A percentile compares a stretch with the other conserved stretches of the same genome.
phyloP scores from a whole-genome alignment of 176 grass and related monocot species.

The Avena atlantica region DNA sequence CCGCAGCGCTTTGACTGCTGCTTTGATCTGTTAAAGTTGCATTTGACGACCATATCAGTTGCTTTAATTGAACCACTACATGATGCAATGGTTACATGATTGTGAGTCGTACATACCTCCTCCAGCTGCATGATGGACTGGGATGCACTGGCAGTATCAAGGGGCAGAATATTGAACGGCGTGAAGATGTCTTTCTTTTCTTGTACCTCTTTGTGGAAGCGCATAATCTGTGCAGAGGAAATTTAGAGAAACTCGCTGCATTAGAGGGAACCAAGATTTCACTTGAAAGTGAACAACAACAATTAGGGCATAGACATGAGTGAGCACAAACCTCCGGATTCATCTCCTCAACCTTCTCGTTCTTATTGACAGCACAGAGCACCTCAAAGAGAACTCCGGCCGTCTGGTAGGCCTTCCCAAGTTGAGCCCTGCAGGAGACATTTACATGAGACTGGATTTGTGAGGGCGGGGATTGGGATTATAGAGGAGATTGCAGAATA shows the following conservation, averaged over 20 bases:
- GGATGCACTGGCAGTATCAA: slow-evolving; percentile 87
- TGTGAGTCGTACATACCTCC: slow-evolving; percentile 60
- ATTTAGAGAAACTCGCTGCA: slow-evolving; percentile 38
- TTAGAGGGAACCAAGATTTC: slow-evolving; percentile 39
- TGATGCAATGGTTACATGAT: not conserved
- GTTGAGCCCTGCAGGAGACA: slow-evolving; percentile 61
- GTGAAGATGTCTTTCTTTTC: slow-evolving; percentile 90
- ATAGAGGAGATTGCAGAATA: slow-evolving; percentile 2
- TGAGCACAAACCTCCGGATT: slow-evolving; percentile 72
- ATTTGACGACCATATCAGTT: not conserved
- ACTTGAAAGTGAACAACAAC: slow-evolving; percentile 17
- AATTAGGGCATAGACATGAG: not conserved
- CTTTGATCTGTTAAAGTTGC: slow-evolving; percentile 56
- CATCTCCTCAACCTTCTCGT: slow-evolving; percentile 94
- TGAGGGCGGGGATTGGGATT: slow-evolving; percentile 14
- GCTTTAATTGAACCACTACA: too few species aligned
- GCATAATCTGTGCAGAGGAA: slow-evolving; percentile 68
- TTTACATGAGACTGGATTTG: not conserved
- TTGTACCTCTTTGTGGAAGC: slow-evolving; percentile 76
- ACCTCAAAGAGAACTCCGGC: slow-evolving; percentile 94
- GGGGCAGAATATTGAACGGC: slow-evolving; percentile 80
- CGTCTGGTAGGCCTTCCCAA: slow-evolving; percentile 94
- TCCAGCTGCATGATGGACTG: slow-evolving; percentile 95
- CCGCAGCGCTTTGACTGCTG: slow-evolving; percentile 65
- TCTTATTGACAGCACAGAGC: slow-evolving; percentile 89